A percentile compares a stretch with the other conserved stretches of the same genome.
Conservation (phyloP, 2,329 filamentous ascomycete genomes). For the Exserohilum turcica region DNA sequence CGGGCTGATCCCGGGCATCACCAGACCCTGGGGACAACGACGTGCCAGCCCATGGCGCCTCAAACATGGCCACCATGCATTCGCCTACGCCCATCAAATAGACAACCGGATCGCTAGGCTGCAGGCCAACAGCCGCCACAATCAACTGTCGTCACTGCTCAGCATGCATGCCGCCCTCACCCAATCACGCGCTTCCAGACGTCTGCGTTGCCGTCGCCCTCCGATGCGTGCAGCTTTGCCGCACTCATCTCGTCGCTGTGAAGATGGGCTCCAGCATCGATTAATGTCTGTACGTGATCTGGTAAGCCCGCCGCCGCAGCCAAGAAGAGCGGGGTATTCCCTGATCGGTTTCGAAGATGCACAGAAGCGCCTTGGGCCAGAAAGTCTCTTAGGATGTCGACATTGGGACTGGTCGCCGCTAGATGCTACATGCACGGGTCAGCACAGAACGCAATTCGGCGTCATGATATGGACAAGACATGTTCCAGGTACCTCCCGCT, state of each 20-base stretch:
- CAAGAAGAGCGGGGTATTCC: constrained; percentile 64
- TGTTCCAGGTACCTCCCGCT: constrained; percentile 23
- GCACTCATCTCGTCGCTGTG: constrained; percentile 61
- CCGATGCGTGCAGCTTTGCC: constrained; percentile 53
- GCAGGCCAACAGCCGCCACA: constrained; percentile 32
- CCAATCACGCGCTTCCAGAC: constrained; percentile 44
- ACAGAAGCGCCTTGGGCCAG: constrained; percentile 63
- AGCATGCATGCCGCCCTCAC: constrained; percentile 24
- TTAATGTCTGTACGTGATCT: constrained; percentile 60
- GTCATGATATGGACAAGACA: constrained; percentile 31
- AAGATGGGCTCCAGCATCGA: constrained; percentile 63
- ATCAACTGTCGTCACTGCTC: constrained; percentile 33
- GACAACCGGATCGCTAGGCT: constrained; percentile 18
- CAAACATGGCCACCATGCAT: constrained; percentile 27
- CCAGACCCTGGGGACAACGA: constrained; percentile 30
- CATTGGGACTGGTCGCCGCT: constrained; percentile 61
- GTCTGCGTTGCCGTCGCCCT: constrained; percentile 39
- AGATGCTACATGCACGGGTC: constrained; percentile 55
- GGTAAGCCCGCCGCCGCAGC: constrained; percentile 62
- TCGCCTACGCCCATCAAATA: constrained; percentile 27
- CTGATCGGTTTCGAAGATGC: constrained; percentile 63
- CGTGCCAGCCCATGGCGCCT: constrained; percentile 30
- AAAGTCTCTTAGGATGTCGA: constrained; percentile 61
- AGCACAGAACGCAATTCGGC: constrained; percentile 40
- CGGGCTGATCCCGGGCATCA: constrained; percentile 31